A percentile compares a stretch with the other conserved stretches of the same genome.
These are phyloP conservation scores for Colletotrichum tofieldiae DNA, from an alignment of 2,329 filamentous ascomycete species.

Conservation along the genomic window DNA sequence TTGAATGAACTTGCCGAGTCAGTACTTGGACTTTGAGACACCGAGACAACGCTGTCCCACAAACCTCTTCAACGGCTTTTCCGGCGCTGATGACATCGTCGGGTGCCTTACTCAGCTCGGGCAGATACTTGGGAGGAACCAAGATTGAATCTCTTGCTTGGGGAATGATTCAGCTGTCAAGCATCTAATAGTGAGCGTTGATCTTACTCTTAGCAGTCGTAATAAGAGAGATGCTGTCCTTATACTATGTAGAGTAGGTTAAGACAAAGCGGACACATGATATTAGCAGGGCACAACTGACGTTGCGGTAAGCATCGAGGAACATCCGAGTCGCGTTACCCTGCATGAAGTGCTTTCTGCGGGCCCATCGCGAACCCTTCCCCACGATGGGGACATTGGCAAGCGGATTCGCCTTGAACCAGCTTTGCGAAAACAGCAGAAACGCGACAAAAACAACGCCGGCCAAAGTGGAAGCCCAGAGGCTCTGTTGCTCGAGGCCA, in stretches of 20 bases:
- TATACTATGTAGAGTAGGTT: background rate
- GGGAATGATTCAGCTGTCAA: background rate
- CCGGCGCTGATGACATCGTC: background rate
- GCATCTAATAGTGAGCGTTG: background rate
- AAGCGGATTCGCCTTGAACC: background rate
- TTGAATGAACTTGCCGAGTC: background rate
- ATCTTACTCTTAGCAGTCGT: background rate
- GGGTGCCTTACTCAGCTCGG: background rate
- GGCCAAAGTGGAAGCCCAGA: background rate
- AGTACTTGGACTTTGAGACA: background rate
- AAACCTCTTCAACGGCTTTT: background rate
- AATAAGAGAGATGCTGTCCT: background rate
- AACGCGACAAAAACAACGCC: background rate
- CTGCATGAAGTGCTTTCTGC: constrained; percentile 18
- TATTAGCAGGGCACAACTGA: background rate
- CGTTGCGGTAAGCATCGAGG: constrained; percentile 12
- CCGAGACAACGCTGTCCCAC: background rate
- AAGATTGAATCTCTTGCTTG: background rate
- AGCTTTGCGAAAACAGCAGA: background rate
- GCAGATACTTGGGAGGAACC: background rate
- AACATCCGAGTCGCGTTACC: constrained; percentile 20
- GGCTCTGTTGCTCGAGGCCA: background rate
- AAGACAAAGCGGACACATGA: background rate
- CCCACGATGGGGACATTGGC: background rate
- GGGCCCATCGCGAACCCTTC: constrained; percentile 16